Base-by-base conservation (phyloP, 2,329 filamentous ascomycete genomes). In the Ascochyta pisi region DNA sequence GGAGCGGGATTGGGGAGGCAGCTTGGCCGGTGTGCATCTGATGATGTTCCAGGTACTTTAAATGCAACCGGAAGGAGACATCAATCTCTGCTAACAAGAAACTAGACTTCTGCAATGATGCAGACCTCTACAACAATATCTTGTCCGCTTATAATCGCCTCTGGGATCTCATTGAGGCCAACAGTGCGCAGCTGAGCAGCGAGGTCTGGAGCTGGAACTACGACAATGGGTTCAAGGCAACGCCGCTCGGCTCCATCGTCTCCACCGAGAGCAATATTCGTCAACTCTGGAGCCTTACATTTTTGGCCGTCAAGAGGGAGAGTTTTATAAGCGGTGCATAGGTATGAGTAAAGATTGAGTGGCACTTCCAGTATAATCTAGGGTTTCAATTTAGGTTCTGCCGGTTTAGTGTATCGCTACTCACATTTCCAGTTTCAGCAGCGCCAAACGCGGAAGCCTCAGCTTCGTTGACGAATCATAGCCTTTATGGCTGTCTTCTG, bases 141-240 rank as follows among this genome's bases (percentile, higher is more conserved):
- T 27, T 63, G 2, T 19, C 56, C 4, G 86, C 86, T 0, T 88
- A 89, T 61, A 86, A 85, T 57, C 71, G 76, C 3, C 76, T 88
- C 0, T 89, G 86, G 86, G 81, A 87, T 62, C 74, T 81, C 0
- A 86, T 89, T 29, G 84, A 87, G 27, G 76, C 75, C 0, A 89
- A 88, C 55, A 58, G 62, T 2, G 73, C 69, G 3, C 77, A 83
- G 50, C 68, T 89, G 13, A 82, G 81, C 54, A 77, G 76, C 1
- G 86, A 89, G 64, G 84, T 88, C 0, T 88, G 86, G 86, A 85
- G 81, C 46, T 89, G 85, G 85, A 76, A 77, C 7, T 87, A 84
- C 58, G 71, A 70, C 24, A 73, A 81, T 57, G 79, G 71, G 2
- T 87, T 83, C 64, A 62, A 78, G 33, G 79, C 81, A 40, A 78